Percentiles rank a stretch among this genome's conserved stretches.
These are phyloP conservation scores for Trichoderma koningii DNA, from an alignment of 2,329 filamentous ascomycete species.

Conservation along the genomic window DNA sequence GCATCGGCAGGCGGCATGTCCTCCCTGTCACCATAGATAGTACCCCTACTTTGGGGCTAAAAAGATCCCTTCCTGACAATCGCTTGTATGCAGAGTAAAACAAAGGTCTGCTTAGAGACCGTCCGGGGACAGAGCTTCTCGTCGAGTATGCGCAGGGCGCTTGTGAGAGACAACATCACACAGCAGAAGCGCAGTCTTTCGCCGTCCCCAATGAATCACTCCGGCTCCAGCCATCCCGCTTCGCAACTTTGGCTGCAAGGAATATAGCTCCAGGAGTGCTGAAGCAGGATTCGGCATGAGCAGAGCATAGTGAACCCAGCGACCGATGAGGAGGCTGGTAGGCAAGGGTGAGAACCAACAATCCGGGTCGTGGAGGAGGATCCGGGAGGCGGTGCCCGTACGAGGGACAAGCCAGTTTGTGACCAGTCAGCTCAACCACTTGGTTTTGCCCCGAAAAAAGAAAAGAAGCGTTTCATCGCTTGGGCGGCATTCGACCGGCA, in stretches of 20 bases:
- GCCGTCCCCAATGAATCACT: background rate
- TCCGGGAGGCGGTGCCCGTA: background rate
- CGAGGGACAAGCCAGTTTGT: background rate
- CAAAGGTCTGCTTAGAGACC: background rate
- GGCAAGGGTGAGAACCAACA: background rate
- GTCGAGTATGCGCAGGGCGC: background rate
- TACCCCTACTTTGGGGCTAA: background rate
- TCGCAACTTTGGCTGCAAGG: background rate
- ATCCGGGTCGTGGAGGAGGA: background rate
- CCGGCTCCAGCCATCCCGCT: background rate
- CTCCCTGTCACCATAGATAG: background rate
- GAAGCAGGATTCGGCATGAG: background rate
- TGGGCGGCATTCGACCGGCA: background rate
- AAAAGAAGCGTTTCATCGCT: no score
- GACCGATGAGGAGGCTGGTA: background rate
- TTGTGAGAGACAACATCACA: background rate
- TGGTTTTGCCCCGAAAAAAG: no score
- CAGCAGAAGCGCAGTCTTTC: background rate
- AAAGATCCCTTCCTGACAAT: background rate
- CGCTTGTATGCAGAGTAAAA: background rate
- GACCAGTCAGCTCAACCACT: no score
- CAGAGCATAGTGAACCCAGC: background rate
- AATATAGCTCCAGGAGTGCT: background rate
- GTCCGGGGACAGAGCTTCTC: background rate
- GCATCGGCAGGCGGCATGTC: background rate